Percentiles rank a stretch among this genome's conserved stretches.
These are phyloP conservation scores for Skeletonema grethae DNA, from an alignment of 108 stramenopile species.

Conservation along the genomic window DNA sequence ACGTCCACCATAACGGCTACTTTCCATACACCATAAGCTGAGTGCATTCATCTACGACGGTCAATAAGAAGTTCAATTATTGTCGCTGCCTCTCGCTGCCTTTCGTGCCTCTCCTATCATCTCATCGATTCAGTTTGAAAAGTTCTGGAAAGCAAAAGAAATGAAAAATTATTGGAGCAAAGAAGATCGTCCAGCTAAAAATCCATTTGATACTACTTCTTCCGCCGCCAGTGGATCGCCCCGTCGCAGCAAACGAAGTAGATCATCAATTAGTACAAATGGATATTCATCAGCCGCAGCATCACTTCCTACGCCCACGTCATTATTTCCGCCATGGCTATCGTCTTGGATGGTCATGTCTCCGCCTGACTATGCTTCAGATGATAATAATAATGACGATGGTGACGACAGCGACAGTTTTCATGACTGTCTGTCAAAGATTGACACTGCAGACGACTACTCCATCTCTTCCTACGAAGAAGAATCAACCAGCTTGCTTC, in stretches of 20 bases:
- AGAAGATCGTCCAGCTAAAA: not conserved
- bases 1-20: too few species aligned
- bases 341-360: slow-evolving; percentile 34
- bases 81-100: too few species aligned
- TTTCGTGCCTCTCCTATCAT: not conserved
- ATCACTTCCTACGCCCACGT: slow-evolving; percentile 11
- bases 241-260: not conserved
- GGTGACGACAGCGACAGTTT: slow-evolving; percentile 27
- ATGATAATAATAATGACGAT: not conserved
- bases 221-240: not conserved
- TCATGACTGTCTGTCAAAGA: slow-evolving; percentile 42
- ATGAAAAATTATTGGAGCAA: not conserved
- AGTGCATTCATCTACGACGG: too few species aligned
- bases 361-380: not conserved
- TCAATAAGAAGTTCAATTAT: too few species aligned
- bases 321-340: slow-evolving; percentile 30
- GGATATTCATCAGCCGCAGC: not conserved
- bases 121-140: not conserved
- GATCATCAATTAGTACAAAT: not conserved
- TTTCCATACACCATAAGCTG: too few species aligned
- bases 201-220: not conserved
- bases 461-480: slow-evolving; percentile 4
- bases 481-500: slow-evolving; percentile 37
- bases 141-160: not conserved
- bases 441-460: slow-evolving; percentile 10